These are phyloP conservation scores for Sarocladium kiliense DNA, from an alignment of 2,329 filamentous ascomycete genomes.

Conservation along the genomic window DNA sequence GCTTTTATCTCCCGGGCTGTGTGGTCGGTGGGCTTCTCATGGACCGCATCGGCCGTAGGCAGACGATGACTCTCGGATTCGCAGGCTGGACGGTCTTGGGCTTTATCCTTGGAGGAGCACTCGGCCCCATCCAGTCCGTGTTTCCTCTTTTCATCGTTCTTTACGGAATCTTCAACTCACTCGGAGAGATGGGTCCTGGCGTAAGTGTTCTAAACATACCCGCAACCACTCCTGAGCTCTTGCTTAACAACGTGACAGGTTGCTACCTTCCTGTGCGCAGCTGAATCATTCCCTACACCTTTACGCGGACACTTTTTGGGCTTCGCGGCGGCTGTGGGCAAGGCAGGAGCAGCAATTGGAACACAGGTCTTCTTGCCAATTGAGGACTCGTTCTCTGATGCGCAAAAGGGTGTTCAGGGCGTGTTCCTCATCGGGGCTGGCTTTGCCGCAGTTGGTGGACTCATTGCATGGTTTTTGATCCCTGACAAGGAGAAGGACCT, in stretches of 20 bases:
- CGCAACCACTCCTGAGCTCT: neutral
- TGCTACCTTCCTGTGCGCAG: constrained; percentile 39
- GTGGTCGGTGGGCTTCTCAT: constrained; percentile 34
- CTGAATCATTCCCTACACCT: constrained; percentile 44
- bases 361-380: constrained; percentile 25
- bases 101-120: constrained; percentile 43
- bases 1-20: constrained; percentile 17
- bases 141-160: constrained; percentile 46
- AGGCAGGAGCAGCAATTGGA: constrained; percentile 45
- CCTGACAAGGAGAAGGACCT: constrained; percentile 16
- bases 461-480: constrained; percentile 21
- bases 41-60: constrained; percentile 32
- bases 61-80: constrained; percentile 19
- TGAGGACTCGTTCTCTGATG: constrained; percentile 16
- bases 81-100: constrained; percentile 31
- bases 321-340: constrained; percentile 43
- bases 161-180: constrained; percentile 42
- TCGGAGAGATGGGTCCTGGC: constrained; percentile 28
- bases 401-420: constrained; percentile 18
- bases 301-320: constrained; percentile 46
- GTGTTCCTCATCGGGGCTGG: constrained; percentile 22
- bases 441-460: constrained; percentile 19
- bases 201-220: constrained; percentile 38
- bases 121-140: constrained; percentile 38
- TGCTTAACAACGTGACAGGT: constrained; percentile 19